phyloP scores from a whole-genome alignment of 139 green algal genomes.

The Desmodesmus armatus region DNA sequence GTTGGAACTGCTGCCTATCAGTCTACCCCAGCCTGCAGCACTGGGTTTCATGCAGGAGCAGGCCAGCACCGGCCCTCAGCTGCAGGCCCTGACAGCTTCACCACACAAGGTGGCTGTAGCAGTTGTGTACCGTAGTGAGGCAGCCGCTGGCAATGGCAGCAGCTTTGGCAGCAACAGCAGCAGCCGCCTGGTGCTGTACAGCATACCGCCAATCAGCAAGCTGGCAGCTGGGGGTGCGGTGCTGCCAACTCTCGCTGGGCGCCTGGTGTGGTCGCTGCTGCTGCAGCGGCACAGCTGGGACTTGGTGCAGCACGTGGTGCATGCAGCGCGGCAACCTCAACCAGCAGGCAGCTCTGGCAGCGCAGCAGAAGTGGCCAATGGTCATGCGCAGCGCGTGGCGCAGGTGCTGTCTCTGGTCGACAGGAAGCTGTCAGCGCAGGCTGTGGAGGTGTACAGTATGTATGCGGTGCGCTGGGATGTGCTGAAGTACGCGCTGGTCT shows the following conservation, averaged over 20 bases:
- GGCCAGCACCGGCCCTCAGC: not conserved
- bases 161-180: conserved; percentile 13
- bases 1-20: not conserved
- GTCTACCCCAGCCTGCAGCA: not conserved
- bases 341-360: not conserved
- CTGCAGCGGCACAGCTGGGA: conserved; percentile 35
- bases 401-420: not conserved
- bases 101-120: conserved; percentile 26
- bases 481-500: conserved; percentile 5
- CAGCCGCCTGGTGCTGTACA: conserved; percentile 38
- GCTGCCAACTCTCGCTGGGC: not conserved
- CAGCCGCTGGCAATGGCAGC: too few species aligned
- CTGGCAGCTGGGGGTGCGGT: not conserved
- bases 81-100: not conserved
- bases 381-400: not conserved
- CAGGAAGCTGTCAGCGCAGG: conserved; percentile 13
- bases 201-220: not conserved
- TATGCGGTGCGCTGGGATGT: conserved; percentile 27
- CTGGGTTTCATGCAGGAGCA: not conserved
- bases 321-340: not conserved
- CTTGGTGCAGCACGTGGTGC: conserved; percentile 26
- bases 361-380: not conserved
- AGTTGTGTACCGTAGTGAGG: not conserved
- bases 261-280: conserved; percentile 22
- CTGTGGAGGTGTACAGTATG: not conserved